Conservation (phyloP, 345 rosid genomes). For the Populus ilicifolia region DNA sequence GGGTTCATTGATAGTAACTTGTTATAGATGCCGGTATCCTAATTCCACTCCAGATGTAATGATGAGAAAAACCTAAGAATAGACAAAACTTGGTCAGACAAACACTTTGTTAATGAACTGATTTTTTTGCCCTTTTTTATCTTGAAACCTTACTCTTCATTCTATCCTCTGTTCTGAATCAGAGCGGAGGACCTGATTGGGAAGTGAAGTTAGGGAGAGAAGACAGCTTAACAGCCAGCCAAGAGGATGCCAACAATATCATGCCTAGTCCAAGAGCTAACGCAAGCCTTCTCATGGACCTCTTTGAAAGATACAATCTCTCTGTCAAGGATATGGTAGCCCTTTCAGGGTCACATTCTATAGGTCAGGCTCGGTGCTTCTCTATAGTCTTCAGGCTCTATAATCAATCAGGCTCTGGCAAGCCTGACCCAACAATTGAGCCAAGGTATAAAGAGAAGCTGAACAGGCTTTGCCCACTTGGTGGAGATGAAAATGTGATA, state of each 20-base stretch:
- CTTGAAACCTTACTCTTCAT: not conserved
- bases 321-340: slow-evolving; percentile 78
- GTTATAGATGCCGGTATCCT: not conserved
- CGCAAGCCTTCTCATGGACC: slow-evolving; percentile 55
- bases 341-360: slow-evolving; percentile 93
- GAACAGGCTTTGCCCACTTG: slow-evolving; percentile 59
- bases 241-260: slow-evolving; percentile 54
- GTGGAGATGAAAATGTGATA: slow-evolving; percentile 66
- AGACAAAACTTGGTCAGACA: not conserved
- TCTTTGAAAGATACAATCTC: slow-evolving; percentile 57
- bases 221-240: slow-evolving; percentile 81
- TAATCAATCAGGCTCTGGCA: slow-evolving; percentile 79
- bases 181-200: slow-evolving; percentile 93
- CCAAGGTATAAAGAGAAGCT: slow-evolving; percentile 54
- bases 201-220: slow-evolving; percentile 74
- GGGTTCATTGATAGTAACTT: not conserved
- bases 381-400: slow-evolving; percentile 82
- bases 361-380: slow-evolving; percentile 84
- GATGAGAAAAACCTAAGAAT: not conserved
- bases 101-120: not conserved
- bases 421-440: slow-evolving; percentile 58
- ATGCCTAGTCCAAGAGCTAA: slow-evolving; percentile 94
- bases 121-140: not conserved
- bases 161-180: not conserved
- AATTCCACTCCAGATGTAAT: not conserved